Evolutionary conservation across 768 basidiomycete genomes (phyloP).

Genomic region (Serendipita sp.): DNA sequence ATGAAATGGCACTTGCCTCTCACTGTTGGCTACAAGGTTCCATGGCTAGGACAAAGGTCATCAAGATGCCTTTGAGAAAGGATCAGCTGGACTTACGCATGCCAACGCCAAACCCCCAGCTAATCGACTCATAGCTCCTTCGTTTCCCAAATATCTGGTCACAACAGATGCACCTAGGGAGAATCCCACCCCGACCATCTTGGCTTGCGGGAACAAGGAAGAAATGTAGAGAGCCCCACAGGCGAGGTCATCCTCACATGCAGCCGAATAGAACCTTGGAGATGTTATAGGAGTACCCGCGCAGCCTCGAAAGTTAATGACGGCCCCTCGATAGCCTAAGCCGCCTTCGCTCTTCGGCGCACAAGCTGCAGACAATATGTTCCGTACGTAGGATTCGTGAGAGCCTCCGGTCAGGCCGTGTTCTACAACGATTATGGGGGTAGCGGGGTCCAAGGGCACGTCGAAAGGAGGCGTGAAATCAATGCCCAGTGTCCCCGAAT

Average conservation of each 20-base stretch:
- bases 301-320: conserved; percentile 88
- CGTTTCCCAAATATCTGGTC: conserved; percentile 77
- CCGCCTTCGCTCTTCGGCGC: conserved; percentile 62
- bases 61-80: conserved; percentile 10
- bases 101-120: conserved; percentile 51
- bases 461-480: conserved; percentile 19
- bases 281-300: conserved; percentile 75
- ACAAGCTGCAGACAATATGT: conserved; percentile 60
- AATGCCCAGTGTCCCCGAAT: conserved; percentile 26
- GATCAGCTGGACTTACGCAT: conserved; percentile 39
- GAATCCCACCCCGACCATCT: conserved; percentile 77
- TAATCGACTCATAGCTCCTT: conserved; percentile 48
- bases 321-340: conserved; percentile 75
- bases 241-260: conserved; percentile 79
- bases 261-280: conserved; percentile 73
- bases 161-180: conserved; percentile 88
- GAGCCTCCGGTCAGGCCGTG: conserved; percentile 43
- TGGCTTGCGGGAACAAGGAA: conserved; percentile 57
- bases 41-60: conserved; percentile 28
- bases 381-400: conserved; percentile 79
- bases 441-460: conserved; percentile 21
- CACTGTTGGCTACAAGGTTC: conserved; percentile 27
- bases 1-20: conserved; percentile 18
- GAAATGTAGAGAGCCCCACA: conserved; percentile 65
- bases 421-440: conserved; percentile 28